These are phyloP conservation scores for Tolypocladium inflatum DNA, from an alignment of 2,329 filamentous ascomycete genomes.

Conservation along the genomic window DNA sequence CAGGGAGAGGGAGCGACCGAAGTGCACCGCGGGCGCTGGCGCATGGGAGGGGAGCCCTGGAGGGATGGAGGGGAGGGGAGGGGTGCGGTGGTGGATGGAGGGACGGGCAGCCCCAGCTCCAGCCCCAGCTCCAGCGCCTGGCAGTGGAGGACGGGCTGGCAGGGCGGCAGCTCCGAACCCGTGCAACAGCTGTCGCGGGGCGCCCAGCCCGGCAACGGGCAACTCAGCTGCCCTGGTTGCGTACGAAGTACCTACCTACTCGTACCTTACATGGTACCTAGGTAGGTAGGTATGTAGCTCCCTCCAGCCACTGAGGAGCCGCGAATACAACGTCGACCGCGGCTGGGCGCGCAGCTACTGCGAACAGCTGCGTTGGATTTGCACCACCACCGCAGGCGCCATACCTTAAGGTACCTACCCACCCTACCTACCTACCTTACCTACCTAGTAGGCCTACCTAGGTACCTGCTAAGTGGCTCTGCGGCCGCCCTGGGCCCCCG, in stretches of 20 bases:
- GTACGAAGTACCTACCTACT: no score
- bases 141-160: no score
- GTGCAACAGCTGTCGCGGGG: not conserved
- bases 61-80: not conserved
- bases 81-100: not conserved
- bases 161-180: not conserved
- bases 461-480: no score
- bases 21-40: not conserved
- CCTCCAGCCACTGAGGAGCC: not conserved
- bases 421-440: no score
- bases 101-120: not conserved
- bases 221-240: not conserved
- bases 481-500: not conserved
- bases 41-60: not conserved
- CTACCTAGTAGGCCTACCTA: no score
- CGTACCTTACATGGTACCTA: no score
- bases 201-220: not conserved
- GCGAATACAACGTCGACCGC: not conserved
- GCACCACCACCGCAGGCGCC: not conserved
- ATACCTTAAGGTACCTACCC: no score
- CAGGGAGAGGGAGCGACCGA: conserved; percentile 1
- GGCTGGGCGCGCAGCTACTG: not conserved
- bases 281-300: no score
- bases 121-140: not conserved
- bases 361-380: not conserved